Percentiles rank a stretch among this genome's conserved stretches.
These are phyloP conservation scores for Rhizophagus clarus DNA, from an alignment of 192 early-diverging fungal genomes.

Conservation along the genomic window DNA sequence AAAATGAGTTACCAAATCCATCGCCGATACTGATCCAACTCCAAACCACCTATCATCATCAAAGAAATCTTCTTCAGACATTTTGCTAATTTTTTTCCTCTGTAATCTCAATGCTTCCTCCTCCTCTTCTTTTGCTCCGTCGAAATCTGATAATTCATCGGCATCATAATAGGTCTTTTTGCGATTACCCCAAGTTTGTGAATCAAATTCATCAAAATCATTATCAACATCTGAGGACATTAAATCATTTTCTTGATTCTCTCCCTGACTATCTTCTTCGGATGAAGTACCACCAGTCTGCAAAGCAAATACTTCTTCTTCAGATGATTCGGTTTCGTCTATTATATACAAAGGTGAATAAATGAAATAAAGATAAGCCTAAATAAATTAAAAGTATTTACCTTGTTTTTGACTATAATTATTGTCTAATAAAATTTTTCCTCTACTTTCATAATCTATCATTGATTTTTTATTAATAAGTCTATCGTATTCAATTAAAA, in stretches of 20 bases:
- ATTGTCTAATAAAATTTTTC: slow-evolving; percentile 54
- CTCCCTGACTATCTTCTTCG: slow-evolving; percentile 47
- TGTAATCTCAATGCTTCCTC: slow-evolving; percentile 87
- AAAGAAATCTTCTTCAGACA: slow-evolving; percentile 89
- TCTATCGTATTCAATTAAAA: neutral
- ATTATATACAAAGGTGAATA: neutral
- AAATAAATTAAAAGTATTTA: slow-evolving; percentile 19
- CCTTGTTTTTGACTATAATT: slow-evolving; percentile 36
- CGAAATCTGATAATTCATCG: slow-evolving; percentile 78
- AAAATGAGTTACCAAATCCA: neutral
- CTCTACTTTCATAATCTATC: slow-evolving; percentile 49
- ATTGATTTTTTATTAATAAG: neutral
- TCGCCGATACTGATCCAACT: slow-evolving; percentile 28
- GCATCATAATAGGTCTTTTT: slow-evolving; percentile 84
- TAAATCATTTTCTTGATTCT: slow-evolving; percentile 37
- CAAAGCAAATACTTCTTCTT: slow-evolving; percentile 81
- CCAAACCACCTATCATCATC: slow-evolving; percentile 70
- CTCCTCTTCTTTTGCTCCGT: slow-evolving; percentile 84
- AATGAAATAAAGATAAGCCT: neutral
- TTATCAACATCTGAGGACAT: slow-evolving; percentile 35
- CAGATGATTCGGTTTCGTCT: slow-evolving; percentile 62
- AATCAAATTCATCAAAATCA: slow-evolving; percentile 44
- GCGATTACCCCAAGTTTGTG: slow-evolving; percentile 74
- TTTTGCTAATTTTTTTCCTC: slow-evolving; percentile 69
- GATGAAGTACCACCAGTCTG: slow-evolving; percentile 46